Evolutionary conservation across 306 rosid species (phyloP).

Genomic region (Aeschynomene evenia): DNA sequence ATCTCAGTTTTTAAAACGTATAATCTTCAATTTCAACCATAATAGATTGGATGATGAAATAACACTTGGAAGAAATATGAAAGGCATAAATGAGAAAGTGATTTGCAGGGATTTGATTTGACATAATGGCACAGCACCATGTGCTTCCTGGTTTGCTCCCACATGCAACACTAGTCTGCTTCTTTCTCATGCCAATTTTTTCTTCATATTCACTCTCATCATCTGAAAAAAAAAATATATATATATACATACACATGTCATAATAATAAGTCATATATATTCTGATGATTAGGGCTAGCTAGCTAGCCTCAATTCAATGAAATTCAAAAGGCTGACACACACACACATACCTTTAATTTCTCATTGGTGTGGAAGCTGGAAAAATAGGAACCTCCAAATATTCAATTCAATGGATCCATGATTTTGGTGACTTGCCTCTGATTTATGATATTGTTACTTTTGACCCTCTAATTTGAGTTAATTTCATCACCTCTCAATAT

Average conservation of each 20-base stretch:
- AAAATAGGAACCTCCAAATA: not conserved
- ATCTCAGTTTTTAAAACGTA: too few relatives aligned
- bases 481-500: too few relatives aligned
- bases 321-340: constrained; percentile 33
- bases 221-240: not conserved
- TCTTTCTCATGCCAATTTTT: constrained; percentile 4
- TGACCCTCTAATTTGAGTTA: not conserved
- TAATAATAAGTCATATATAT: not conserved
- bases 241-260: not conserved
- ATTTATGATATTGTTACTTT: not conserved
- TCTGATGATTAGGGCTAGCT: not conserved
- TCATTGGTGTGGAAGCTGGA: constrained; percentile 10
- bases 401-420: constrained; percentile 11
- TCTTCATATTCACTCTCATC: constrained; percentile 34
- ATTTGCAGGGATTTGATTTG: constrained; percentile 54
- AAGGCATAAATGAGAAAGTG: constrained; percentile 31
- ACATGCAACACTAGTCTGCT: constrained; percentile 44
- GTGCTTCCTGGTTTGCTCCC: constrained; percentile 55
- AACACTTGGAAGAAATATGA: too few relatives aligned
- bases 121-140: constrained; percentile 42
- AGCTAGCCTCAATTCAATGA: too few relatives aligned
- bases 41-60: too few relatives aligned
- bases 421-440: not conserved
- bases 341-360: too few relatives aligned
- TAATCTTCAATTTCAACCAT: too few relatives aligned